Conservation (phyloP, 805 yeast genomes). For the Yarrowia divulgata region DNA sequence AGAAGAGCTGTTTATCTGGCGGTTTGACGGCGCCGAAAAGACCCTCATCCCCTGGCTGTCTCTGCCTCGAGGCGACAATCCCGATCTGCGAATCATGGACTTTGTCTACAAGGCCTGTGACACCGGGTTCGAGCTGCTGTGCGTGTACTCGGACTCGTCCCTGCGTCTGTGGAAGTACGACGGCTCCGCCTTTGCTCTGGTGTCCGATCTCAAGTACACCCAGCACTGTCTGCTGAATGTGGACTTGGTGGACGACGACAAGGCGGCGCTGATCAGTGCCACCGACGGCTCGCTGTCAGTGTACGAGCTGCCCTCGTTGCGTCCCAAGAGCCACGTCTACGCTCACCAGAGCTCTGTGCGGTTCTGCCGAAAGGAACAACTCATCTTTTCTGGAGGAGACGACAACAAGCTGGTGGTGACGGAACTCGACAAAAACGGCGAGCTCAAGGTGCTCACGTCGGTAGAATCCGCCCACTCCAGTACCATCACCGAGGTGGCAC, state of each 20-base stretch:
- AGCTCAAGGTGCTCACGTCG: conserved; percentile 46
- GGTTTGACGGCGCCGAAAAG: conserved; percentile 52
- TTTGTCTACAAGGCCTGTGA: conserved; percentile 58
- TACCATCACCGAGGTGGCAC: conserved; percentile 73
- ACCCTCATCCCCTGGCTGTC: conserved; percentile 58
- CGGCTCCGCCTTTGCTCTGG: conserved; percentile 53
- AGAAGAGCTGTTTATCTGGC: conserved; percentile 90
- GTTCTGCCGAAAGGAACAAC: conserved; percentile 48
- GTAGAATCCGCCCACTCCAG: conserved; percentile 77
- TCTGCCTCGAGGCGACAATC: conserved; percentile 65
- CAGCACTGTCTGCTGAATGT: conserved; percentile 76
- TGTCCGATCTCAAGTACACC: conserved; percentile 63
- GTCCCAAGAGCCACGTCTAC: conserved; percentile 8
- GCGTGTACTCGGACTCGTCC: conserved; percentile 86
- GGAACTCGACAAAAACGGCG: conserved; percentile 49
- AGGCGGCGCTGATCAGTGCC: conserved; percentile 60
- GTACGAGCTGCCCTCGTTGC: conserved; percentile 55
- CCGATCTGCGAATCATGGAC: conserved; percentile 92
- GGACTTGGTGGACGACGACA: conserved; percentile 53
- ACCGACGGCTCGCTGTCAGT: conserved; percentile 82
- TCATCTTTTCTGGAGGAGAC: conserved; percentile 85
- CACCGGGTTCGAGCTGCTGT: conserved; percentile 57
- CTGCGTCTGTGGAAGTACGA: conserved; percentile 65
- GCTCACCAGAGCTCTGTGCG: conserved; percentile 86
- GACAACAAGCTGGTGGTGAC: conserved; percentile 74